A percentile compares a stretch with the other conserved stretches of the same genome.
Evolutionary conservation across 2,329 filamentous ascomycete species (phyloP).

Genomic region (Pseudopyrenochaeta lycopersici): DNA sequence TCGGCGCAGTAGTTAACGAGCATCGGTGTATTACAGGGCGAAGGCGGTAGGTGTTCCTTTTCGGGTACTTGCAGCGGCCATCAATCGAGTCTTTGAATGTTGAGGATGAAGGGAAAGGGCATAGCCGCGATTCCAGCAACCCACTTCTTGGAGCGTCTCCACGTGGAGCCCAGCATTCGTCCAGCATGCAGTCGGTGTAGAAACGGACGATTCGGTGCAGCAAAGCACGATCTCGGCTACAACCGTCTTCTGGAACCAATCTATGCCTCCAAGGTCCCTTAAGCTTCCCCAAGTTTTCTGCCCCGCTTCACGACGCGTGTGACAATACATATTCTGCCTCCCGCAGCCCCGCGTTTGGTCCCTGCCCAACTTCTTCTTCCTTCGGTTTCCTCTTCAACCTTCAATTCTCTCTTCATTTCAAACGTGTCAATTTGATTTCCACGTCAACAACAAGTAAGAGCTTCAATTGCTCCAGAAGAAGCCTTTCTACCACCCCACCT

Average conservation of each 20-base stretch:
- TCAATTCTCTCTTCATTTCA: not conserved
- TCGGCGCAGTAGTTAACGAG: constrained; percentile 24
- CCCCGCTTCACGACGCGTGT: constrained; percentile 14
- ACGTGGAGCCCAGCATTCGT: constrained; percentile 25
- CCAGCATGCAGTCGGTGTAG: constrained; percentile 24
- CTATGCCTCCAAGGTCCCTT: constrained; percentile 9
- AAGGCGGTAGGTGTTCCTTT: constrained; percentile 16
- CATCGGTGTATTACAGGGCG: constrained; percentile 30
- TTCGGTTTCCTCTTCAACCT: not conserved
- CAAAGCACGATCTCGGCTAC: constrained; percentile 26
- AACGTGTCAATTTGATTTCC: not conserved
- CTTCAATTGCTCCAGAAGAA: not conserved
- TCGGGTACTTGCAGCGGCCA: constrained; percentile 7
- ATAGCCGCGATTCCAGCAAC: constrained; percentile 22
- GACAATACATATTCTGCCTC: constrained; percentile 7
- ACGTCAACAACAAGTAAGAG: too few relatives aligned
- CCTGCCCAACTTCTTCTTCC: not conserved
- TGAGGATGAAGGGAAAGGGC: constrained; percentile 1
- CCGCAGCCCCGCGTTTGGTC: constrained; percentile 8
- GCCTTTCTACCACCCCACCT: not conserved
- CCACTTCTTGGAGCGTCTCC: constrained; percentile 18
- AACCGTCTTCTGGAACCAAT: constrained; percentile 7
- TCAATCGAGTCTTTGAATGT: constrained; percentile 7
- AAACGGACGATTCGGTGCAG: constrained; percentile 30
- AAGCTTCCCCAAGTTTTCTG: constrained; percentile 18